Conservation (phyloP, 1,284 basidiomycete genomes). For the Xanthoconium separans region DNA sequence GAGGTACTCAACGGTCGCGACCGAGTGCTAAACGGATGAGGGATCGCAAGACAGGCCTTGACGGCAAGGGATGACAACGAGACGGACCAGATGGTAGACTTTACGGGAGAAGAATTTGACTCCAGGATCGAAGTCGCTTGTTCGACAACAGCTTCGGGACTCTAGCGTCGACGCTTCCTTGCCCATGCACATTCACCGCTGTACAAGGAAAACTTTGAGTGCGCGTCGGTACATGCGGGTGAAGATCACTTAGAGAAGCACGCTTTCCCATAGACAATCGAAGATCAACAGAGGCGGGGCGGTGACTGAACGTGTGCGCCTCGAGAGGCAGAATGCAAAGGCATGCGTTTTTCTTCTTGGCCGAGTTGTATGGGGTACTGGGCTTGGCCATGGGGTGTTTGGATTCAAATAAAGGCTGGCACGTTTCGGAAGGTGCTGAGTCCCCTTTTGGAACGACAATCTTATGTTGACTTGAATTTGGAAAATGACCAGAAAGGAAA, state of each 20-base stretch:
- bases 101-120: neutral
- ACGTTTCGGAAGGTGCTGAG: too few species aligned
- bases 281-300: conserved; percentile 22
- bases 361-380: neutral
- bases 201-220: conserved; percentile 15
- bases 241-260: conserved; percentile 29
- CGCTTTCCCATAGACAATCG: conserved; percentile 3
- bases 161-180: conserved; percentile 1
- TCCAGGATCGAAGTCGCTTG: conserved; percentile 16
- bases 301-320: conserved; percentile 10
- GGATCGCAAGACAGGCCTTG: neutral
- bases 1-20: conserved; percentile 4
- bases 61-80: neutral
- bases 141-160: conserved; percentile 6
- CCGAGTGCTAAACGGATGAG: neutral
- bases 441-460: too few species aligned
- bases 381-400: too few species aligned
- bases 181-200: neutral
- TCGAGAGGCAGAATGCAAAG: neutral
- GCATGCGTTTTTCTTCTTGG: conserved; percentile 8
- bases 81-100: neutral
- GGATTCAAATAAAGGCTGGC: too few species aligned
- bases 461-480: too few species aligned
- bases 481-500: too few species aligned
- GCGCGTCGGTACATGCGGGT: conserved; percentile 1